phyloP scores from a whole-genome alignment of 2,329 filamentous ascomycete genomes.

The Trichoderma simmonsii region DNA sequence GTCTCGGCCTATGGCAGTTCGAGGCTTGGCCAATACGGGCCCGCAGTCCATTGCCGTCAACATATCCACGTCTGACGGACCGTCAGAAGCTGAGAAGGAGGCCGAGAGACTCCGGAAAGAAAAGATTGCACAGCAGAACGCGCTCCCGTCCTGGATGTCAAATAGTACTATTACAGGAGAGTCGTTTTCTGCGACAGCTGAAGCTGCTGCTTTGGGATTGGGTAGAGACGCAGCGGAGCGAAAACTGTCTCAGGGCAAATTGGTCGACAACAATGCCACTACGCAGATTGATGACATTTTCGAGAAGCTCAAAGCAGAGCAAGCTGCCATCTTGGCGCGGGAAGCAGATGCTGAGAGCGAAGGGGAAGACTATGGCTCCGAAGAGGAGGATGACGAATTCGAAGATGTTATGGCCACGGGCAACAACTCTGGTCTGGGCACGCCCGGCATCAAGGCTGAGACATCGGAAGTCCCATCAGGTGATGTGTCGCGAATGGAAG shows the following conservation, averaged over 20 bases:
- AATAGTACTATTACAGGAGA: conserved; percentile 66
- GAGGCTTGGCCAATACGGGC: conserved; percentile 62
- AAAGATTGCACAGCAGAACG: conserved; percentile 65
- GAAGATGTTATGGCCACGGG: conserved; percentile 47
- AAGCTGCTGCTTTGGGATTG: conserved; percentile 25
- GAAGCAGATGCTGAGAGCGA: conserved; percentile 33
- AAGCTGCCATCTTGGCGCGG: conserved; percentile 41
- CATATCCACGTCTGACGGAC: conserved; percentile 64
- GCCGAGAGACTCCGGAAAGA: conserved; percentile 64
- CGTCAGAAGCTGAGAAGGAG: conserved; percentile 63
- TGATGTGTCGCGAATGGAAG: conserved; percentile 22
- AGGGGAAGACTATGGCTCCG: conserved; percentile 34
- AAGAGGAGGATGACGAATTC: conserved; percentile 46
- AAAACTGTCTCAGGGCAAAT: conserved; percentile 38
- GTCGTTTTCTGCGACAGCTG: conserved; percentile 45
- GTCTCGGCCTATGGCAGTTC: conserved; percentile 64
- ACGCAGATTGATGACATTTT: conserved; percentile 66
- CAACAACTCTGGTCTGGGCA: conserved; percentile 31
- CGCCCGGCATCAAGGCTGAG: conserved; percentile 37
- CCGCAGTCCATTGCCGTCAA: conserved; percentile 68
- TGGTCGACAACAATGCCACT: conserved; percentile 49
- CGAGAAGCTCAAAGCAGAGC: conserved; percentile 60
- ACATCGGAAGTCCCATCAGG: conserved; percentile 27
- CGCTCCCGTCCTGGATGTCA: conserved; percentile 68
- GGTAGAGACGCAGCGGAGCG: conserved; percentile 47